A percentile compares a stretch with the other conserved stretches of the same genome.
Conservation (phyloP, 208 protist genomes). For the Acanthamoeba healyi region DNA sequence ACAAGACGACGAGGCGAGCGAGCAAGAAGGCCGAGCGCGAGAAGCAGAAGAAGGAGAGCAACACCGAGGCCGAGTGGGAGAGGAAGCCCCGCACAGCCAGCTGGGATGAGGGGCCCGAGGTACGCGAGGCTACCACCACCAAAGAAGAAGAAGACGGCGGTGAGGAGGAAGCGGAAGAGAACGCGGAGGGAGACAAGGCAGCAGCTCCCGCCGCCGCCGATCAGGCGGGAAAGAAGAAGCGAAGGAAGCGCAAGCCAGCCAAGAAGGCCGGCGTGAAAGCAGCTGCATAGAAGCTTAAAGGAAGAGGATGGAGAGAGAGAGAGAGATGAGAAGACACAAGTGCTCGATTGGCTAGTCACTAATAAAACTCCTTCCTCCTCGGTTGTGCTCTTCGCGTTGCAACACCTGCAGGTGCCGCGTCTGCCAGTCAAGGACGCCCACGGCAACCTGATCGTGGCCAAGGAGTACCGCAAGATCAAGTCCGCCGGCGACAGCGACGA, state of each 20-base stretch:
- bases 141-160: not conserved
- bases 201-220: not conserved
- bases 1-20: conserved; percentile 16
- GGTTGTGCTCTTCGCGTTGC: not conserved
- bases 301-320: not conserved
- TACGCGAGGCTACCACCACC: not conserved
- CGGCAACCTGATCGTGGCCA: conserved; percentile 14
- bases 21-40: conserved; percentile 7
- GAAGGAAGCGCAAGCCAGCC: not conserved
- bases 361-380: conserved; percentile 21
- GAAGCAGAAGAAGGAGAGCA: conserved; percentile 9
- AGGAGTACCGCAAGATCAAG: conserved; percentile 20
- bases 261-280: not conserved
- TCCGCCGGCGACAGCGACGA: not conserved
- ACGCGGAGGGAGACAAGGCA: not conserved
- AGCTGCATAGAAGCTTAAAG: not conserved
- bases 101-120: conserved; percentile 8
- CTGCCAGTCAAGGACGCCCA: conserved; percentile 57
- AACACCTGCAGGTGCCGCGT: conserved; percentile 48
- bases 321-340: not conserved
- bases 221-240: not conserved
- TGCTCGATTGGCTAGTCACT: not conserved
- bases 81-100: not conserved
- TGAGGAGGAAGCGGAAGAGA: not conserved
- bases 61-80: conserved; percentile 28